Base-by-base conservation (phyloP, 1,284 basidiomycete genomes). In the Tilletiaria anomala region DNA sequence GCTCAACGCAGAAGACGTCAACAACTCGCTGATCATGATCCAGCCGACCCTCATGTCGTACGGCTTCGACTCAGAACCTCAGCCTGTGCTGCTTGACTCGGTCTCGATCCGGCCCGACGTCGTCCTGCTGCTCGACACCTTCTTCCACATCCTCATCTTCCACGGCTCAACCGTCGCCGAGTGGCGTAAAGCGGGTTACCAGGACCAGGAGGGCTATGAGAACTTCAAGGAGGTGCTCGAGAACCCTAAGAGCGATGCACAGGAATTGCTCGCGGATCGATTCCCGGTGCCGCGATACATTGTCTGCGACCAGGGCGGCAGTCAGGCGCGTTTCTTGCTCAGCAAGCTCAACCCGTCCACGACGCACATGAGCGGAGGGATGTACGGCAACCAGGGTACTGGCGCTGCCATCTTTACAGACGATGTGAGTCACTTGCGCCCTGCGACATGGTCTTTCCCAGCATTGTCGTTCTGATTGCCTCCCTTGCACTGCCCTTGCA, bases 131-230 rank as follows among this genome's bases (percentile, higher is more conserved):
- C 80, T 99, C 50, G 93, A 99, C 67, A 97, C 93, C 3, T 99
- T 94, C 77, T 97, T 99, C 85, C 93, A 99, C 69, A 94, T 97
- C 56, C 81, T 97, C 61, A 97, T 97, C 70, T 97, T 94, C 82
- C 89, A 97, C 67, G 93, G 93, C 21, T 87, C 91, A 70, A 88
- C 88, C 14, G 77, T 97, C 41, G 88, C 91, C 0, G 83, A 89
- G 68, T 99, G 93, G 93, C 78, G 91, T 44, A 96, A 97, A 70
- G 86, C 87, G n/a, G 88, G 89, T 5, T 99, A 97, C 67, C 93
- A 97, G 66, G 89, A 99, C 6, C 89, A 96, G 70, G 91, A 96
- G 65, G 91, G 88, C 24, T 94, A 97, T 58, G 93, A 96, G 68
- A 96, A 96, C 72, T 87, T 97, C 71, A 88, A 88, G 65, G 88